Base-by-base conservation (phyloP, 2,329 filamentous ascomycete species). In the Phialocephala subalpina region DNA sequence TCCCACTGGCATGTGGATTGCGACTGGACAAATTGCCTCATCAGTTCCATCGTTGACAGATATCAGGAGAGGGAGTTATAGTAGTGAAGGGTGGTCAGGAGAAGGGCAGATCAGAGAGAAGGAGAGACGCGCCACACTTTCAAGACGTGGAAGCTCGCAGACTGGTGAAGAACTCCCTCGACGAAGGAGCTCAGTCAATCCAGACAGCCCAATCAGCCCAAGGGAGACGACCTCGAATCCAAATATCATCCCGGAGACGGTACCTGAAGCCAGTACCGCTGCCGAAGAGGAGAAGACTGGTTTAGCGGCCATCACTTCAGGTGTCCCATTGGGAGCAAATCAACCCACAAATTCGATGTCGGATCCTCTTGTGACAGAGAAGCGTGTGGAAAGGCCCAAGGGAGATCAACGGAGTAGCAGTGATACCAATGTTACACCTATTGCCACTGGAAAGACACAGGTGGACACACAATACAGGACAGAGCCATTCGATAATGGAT, bases 401-500 rank as follows among this genome's bases (percentile, higher is more conserved):
- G 59, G 33, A 3, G 29, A 58, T 14, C 62, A 66, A 38, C 63
- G 71, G 36, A 68, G 64, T 40, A 74, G 72, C 55, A 71, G 65
- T 55, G 69, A 73, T 57, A 69, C 69, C 52, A 70, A 69, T 58
- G 25, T 69, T 49, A 66, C 65, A 5, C 68, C 64, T 55, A 5
- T 60, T 14, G 63, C 64, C 18, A 64, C 67, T 11, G 35, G 57
- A 36, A 73, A 73, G 45, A 49, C 36, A 2, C 64, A 65, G 4
- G 25, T 61, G 2, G 64, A 65, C 4, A 25, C 61, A 33, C 40
- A 65, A 42, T 72, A 68, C 40, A 42, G 80, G 78, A 63, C 73
- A 4, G 70, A 67, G 74, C 82, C 63, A 40, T 88, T 86, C 68
- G 80, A 83, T n/a, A 90, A 90, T 73, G 87, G 88, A 49, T 90